Conservation (phyloP, 2,329 filamentous ascomycete genomes). For the Xylaria digitata region DNA sequence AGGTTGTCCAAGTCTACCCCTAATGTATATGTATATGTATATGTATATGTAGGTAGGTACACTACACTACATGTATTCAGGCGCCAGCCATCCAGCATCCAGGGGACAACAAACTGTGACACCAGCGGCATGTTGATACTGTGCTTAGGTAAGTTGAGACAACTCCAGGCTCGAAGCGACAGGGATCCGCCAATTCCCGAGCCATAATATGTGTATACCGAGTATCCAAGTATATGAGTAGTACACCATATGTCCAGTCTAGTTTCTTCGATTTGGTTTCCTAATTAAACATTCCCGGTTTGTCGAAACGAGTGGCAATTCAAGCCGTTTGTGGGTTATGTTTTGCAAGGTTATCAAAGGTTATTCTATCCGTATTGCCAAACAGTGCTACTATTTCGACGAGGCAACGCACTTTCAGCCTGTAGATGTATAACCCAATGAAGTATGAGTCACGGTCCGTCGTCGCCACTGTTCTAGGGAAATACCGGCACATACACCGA, state of each 20-base stretch:
- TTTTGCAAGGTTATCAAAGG: not conserved
- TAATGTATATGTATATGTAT: too few relatives aligned
- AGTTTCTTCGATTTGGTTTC: conserved; percentile 4
- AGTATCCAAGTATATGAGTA: not conserved
- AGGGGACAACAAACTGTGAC: not conserved
- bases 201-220: not conserved
- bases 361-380: not conserved
- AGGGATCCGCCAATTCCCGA: not conserved
- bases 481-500: conserved; percentile 5
- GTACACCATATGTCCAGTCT: not conserved
- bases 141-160: not conserved
- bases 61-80: too few relatives aligned
- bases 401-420: not conserved
- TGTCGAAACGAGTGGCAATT: conserved; percentile 21
- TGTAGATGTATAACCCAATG: not conserved
- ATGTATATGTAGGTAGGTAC: too few relatives aligned
- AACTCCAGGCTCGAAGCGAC: conserved; percentile 7
- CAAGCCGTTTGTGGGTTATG: conserved; percentile 30
- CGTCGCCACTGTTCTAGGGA: not conserved
- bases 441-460: not conserved
- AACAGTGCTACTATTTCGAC: conserved; percentile 16
- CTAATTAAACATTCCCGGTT: conserved; percentile 39
- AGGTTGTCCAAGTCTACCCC: conserved; percentile 1
- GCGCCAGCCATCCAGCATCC: not conserved
- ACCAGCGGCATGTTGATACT: not conserved